Conservation (phyloP, 768 basidiomycete species). For the Boletus huronensis region DNA sequence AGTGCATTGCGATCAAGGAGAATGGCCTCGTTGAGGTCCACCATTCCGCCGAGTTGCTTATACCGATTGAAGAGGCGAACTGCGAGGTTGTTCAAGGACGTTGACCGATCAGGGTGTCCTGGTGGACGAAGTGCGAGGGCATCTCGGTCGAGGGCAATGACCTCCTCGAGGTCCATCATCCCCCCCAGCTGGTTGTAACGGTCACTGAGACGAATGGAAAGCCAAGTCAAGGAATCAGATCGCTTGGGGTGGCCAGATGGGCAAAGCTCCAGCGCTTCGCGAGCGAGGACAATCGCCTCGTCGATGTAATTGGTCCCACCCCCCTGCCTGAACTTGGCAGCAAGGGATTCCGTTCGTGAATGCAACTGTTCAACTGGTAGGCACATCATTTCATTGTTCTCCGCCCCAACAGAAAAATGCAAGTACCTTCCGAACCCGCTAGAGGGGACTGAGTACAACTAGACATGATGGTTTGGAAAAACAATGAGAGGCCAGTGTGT, state of each 20-base stretch:
- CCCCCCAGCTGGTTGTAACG: neutral
- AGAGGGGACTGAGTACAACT: neutral
- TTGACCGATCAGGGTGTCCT: neutral
- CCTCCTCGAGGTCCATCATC: neutral
- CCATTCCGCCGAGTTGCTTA: neutral
- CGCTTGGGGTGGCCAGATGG: neutral
- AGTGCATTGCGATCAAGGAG: too few relatives aligned
- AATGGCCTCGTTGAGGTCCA: too few relatives aligned
- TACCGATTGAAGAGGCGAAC: neutral
- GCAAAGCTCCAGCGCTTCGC: neutral
- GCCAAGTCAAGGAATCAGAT: neutral
- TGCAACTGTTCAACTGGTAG: neutral
- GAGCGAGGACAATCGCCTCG: neutral
- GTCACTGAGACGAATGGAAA: neutral
- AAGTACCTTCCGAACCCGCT: neutral
- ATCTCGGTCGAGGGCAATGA: neutral
- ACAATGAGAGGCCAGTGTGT: slow-evolving; percentile 23
- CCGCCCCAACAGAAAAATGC: accelerated
- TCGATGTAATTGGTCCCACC: neutral
- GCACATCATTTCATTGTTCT: neutral
- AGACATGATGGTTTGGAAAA: neutral
- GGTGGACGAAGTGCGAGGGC: neutral
- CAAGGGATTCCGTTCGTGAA: neutral
- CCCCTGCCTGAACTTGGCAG: neutral
- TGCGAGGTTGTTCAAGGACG: neutral